These are phyloP conservation scores for Nosema granulosis DNA, from an alignment of 371 early-diverging fungal species.

Conservation along the genomic window DNA sequence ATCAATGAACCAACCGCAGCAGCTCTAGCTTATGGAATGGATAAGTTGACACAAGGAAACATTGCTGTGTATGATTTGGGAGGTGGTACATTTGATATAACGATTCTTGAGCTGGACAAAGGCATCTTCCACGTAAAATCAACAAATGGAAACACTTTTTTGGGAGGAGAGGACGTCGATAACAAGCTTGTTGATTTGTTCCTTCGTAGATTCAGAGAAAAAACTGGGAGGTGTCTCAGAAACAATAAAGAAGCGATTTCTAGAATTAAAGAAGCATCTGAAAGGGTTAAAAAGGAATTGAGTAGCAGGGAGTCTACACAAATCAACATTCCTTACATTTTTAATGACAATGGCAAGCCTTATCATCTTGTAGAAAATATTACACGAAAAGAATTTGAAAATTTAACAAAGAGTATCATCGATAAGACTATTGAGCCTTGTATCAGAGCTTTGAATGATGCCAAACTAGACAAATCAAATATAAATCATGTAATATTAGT, in stretches of 20 bases:
- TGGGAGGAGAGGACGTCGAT: constrained; percentile 98
- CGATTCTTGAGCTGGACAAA: constrained; percentile 87
- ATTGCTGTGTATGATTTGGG: constrained; percentile 98
- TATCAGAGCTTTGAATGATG: constrained; percentile 89
- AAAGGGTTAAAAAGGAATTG: constrained; percentile 94
- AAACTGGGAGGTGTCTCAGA: constrained; percentile 71
- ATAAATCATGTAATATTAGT: constrained; percentile 93
- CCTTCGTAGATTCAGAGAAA: constrained; percentile 73
- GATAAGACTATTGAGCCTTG: constrained; percentile 84
- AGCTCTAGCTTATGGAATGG: constrained; percentile 91
- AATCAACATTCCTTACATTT: constrained; percentile 87
- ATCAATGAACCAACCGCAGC: constrained; percentile 99
- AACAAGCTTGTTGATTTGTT: constrained; percentile 72
- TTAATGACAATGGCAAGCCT: constrained; percentile 80
- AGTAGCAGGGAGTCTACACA: constrained; percentile 71
- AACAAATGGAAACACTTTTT: constrained; percentile 76
- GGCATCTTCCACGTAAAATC: constrained; percentile 87
- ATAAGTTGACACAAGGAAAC: constrained; percentile 83
- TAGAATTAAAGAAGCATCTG: constrained; percentile 88
- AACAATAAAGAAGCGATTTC: constrained; percentile 65
- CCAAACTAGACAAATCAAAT: constrained; percentile 73
- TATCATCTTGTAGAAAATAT: constrained; percentile 86
- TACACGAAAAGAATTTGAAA: constrained; percentile 82
- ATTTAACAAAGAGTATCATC: constrained; percentile 74
- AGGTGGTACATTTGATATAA: constrained; percentile 99